Base-by-base conservation (phyloP, 306 rosid species). In the Malus asiatica region DNA sequence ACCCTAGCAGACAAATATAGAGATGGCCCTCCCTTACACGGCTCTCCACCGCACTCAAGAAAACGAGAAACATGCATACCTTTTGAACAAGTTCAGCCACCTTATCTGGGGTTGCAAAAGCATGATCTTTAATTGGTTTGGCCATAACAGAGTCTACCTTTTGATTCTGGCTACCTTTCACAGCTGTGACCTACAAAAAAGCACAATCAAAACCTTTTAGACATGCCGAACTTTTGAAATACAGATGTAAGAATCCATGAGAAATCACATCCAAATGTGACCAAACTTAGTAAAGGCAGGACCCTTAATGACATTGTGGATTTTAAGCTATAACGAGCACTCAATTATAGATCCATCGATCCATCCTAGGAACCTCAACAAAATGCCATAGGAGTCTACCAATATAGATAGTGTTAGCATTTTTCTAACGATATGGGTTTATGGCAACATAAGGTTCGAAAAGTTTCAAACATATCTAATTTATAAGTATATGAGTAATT, bases 101-200 rank as follows among this genome's bases (percentile, higher is more conserved):
- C 82, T 92, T 92, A 80, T 95, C 99, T 4, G 96, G 98, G 78
- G 89, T 87, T 75, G 99, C 98, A 82, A 95, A 95, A 71, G 99
- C 99, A 83, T 92, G 99, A 75, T 86, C 91, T 83, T 84, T 92
- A 45, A 95, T 81, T 76, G 98, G 97, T 84, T 87, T 95, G 82
- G 95, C 81, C 92, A 90, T 84, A 77, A 29, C 84, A 15, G 93
- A 88, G 66, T 90, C 96, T 40, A 69, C 84, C 87, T 86, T 94
- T 77, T 81, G 97, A 84, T 83, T 92, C 80, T 88, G 97, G 73
- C 80, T 84, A 78, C 91, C 92, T 90, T 90, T 95, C 70, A 95
- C 97, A 53, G 98, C 98, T 29, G 99, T 90, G 68, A 92, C 99
- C 99, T 95, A 78, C 65, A 75, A 63, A 82, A 77, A 79, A 71